These are phyloP conservation scores for Polychytrium aggregatum DNA, from an alignment of 192 early-diverging fungal species.

Conservation along the genomic window DNA sequence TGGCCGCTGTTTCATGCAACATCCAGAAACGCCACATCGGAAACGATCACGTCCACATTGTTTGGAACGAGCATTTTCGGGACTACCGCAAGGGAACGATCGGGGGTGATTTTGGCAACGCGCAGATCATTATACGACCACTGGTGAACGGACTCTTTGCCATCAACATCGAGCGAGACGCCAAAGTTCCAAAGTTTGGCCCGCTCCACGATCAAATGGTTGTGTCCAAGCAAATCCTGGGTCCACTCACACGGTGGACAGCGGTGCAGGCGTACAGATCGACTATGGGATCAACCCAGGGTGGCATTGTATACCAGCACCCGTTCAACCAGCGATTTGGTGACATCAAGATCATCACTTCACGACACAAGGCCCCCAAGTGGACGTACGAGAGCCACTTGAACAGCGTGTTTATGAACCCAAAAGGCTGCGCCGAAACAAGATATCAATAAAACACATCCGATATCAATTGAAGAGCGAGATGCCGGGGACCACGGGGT, in stretches of 20 bases:
- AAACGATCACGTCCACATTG: slow-evolving; percentile 96
- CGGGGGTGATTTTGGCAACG: slow-evolving; percentile 96
- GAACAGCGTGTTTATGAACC: too few species aligned
- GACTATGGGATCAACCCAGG: background rate
- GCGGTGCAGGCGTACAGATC: slow-evolving; percentile 61
- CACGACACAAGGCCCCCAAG: too few species aligned
- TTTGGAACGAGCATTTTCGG: slow-evolving; percentile 91
- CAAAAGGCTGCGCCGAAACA: too few species aligned
- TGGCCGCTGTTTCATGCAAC: background rate
- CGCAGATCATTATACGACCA: slow-evolving; percentile 82
- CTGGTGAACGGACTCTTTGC: slow-evolving; percentile 54
- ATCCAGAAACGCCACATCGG: slow-evolving; percentile 93
- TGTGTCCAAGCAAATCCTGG: slow-evolving; percentile 60
- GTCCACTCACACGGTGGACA: slow-evolving; percentile 66
- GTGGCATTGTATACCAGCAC: too few species aligned
- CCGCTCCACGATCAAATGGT: slow-evolving; percentile 73
- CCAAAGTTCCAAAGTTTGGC: slow-evolving; percentile 68
- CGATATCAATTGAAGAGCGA: too few species aligned
- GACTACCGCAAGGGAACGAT: slow-evolving; percentile 84
- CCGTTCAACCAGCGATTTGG: too few species aligned
- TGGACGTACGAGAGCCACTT: too few species aligned
- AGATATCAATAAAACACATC: too few species aligned
- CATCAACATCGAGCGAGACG: slow-evolving; percentile 52
- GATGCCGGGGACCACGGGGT: too few species aligned
- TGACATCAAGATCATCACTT: too few species aligned